Percentiles rank a stretch among this genome's conserved stretches.
These are phyloP conservation scores for Colletotrichum simmondsii DNA, from an alignment of 2,329 filamentous ascomycete genomes.

Conservation along the genomic window DNA sequence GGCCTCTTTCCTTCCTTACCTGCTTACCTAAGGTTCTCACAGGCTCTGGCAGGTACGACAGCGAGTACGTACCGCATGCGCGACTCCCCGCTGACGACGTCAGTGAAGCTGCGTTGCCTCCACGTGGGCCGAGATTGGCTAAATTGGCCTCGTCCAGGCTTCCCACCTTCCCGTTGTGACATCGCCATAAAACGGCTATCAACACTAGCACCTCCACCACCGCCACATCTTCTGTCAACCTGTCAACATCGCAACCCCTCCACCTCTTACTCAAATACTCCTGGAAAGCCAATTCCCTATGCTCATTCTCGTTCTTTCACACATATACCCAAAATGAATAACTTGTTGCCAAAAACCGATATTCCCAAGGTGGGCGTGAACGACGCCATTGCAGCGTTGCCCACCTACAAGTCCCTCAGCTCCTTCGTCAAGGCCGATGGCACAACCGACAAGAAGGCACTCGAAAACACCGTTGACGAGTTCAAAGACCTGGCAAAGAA, in stretches of 20 bases:
- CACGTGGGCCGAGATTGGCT: conserved; percentile 18
- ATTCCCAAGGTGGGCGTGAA: not conserved
- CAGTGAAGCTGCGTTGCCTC: conserved; percentile 27
- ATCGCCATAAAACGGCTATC: not conserved
- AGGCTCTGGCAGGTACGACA: not conserved
- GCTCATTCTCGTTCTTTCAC: too few relatives aligned
- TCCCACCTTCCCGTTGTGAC: not conserved
- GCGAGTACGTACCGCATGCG: fast-evolving
- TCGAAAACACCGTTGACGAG: conserved; percentile 24
- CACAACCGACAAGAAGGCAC: not conserved
- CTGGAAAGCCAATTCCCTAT: not conserved
- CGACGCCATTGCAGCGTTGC: conserved; percentile 10
- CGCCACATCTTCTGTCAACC: not conserved
- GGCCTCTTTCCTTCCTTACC: not conserved
- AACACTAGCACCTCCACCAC: not conserved
- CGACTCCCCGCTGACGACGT: conserved; percentile 11
- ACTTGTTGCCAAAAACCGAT: too few relatives aligned
- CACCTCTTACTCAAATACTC: not conserved
- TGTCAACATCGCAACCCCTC: not conserved
- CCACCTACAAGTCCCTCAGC: conserved; percentile 22
- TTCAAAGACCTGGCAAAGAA: conserved; percentile 26
- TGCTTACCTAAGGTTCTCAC: not conserved
- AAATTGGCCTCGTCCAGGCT: not conserved
- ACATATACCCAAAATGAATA: not conserved
- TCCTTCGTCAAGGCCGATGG: conserved; percentile 2